Base-by-base conservation (phyloP, 208 protist species). In the Vickermania ingenoplastis region DNA sequence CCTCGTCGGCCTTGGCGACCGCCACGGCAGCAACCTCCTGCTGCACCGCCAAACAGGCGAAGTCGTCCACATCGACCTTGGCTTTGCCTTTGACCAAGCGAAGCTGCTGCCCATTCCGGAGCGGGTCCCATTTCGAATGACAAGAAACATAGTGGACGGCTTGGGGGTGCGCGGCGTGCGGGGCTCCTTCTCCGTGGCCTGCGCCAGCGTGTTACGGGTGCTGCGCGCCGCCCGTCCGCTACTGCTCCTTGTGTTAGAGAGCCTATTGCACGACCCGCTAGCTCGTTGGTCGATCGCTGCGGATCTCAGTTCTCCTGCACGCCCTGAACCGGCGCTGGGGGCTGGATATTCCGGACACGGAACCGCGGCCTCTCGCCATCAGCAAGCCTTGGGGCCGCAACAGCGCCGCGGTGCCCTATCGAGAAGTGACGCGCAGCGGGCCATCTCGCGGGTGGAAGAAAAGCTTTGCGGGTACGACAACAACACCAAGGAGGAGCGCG, bases 261-360 rank as follows among this genome's bases (percentile, higher is more conserved):
- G 97, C 4, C 87, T 99, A 50, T 70, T 98, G 4, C 89, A 98
- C 67, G 97, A 99, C 63, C 97, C 97, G 11, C 75, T 99, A 5
- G 95, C 94, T 41, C 82, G 82, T 11, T 99, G 97, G 96, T 65
- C 65, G 0, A 62, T 94, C 25, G 69, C 58, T 1, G 59, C 67
- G 22, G 14, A 17, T 22, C n/a, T n/a, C n/a, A n/a, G n/a, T n/a
- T n/a, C n/a, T n/a, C n/a, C 31, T 13, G n/a, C 24, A 50, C 2
- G 41, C 58, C n/a, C n/a, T n/a, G n/a, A n/a, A n/a, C n/a, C n/a
- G n/a, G 3, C 36, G 24, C 11, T 23, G 14, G 45, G 57, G 41
- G 7, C 63, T 23, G 36, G 25, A 29, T 31, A 57, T 25, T 7
- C 7, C 36, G 17, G 7, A 7, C 36, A 45, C 36, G 36, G 36